phyloP scores from a whole-genome alignment of 148 eudicot species.

The Fagopyrum esculentum region DNA sequence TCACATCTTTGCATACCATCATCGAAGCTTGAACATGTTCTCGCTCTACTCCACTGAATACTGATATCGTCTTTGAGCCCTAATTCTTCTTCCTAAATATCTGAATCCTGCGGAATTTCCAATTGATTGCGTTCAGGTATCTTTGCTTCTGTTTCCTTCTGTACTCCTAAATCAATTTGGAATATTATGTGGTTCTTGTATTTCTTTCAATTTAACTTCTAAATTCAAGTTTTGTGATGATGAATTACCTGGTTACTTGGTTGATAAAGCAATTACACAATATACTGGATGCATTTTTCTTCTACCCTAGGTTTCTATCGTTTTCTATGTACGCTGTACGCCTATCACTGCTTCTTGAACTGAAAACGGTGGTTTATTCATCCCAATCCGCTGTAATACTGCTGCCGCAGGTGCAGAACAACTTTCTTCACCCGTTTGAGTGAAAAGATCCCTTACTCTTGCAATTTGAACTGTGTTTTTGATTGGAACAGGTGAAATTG shows the following conservation, averaged over 20 bases:
- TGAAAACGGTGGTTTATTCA: background rate
- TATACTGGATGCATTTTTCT: background rate
- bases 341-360: background rate
- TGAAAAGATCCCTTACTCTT: background rate
- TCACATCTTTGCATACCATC: background rate
- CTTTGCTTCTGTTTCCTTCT: background rate
- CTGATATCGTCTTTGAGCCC: background rate
- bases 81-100: background rate
- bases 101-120: conserved; percentile 5
- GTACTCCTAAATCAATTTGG: background rate
- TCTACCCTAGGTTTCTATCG: background rate
- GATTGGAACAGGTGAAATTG: background rate
- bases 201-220: background rate
- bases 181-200: background rate
- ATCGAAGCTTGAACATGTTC: background rate
- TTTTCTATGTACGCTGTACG: background rate
- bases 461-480: conserved; percentile 2
- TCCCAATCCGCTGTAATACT: background rate
- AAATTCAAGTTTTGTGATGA: background rate
- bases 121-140: conserved; percentile 5
- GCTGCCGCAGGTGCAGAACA: background rate
- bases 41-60: background rate
- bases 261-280: background rate
- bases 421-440: background rate
- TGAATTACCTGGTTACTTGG: background rate